Percentiles rank a stretch among this genome's conserved stretches.
phyloP scores from a whole-genome alignment of 495 filamentous ascomycete species.

The Symbiotaphrina buchneri region DNA sequence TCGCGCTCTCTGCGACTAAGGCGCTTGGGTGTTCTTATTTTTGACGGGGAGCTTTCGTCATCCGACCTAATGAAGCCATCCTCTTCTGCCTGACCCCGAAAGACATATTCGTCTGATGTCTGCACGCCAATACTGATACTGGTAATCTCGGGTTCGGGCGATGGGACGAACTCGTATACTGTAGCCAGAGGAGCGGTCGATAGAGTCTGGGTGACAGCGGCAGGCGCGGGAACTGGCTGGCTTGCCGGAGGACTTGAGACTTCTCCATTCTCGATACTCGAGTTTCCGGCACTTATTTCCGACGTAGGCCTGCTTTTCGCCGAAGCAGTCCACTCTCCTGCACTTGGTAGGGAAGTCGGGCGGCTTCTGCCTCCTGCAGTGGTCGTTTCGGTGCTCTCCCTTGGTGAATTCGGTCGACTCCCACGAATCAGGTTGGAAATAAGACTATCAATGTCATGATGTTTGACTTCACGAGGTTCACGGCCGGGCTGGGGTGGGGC shows the following conservation, averaged over 20 bases:
- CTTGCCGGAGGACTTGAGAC: too few relatives aligned
- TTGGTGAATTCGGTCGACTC: slow-evolving; percentile 47
- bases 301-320: too few relatives aligned
- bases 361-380: slow-evolving; percentile 48
- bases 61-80: slow-evolving; percentile 44
- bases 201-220: slow-evolving; percentile 45
- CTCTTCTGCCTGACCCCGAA: too few relatives aligned
- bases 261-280: slow-evolving; percentile 27
- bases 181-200: slow-evolving; percentile 43
- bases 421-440: slow-evolving; percentile 62
- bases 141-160: slow-evolving; percentile 54
- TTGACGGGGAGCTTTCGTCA: slow-evolving; percentile 25
- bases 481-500: slow-evolving; percentile 44
- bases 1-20: slow-evolving; percentile 54
- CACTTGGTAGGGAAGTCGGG: slow-evolving; percentile 65
- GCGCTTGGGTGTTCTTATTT: slow-evolving; percentile 29
- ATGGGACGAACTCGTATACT: slow-evolving; percentile 45
- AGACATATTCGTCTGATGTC: too few relatives aligned
- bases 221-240: too few relatives aligned
- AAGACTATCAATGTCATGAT: slow-evolving; percentile 62
- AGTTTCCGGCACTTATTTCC: too few relatives aligned
- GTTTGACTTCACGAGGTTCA: slow-evolving; percentile 41
- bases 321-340: too few relatives aligned
- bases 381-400: slow-evolving; percentile 31
- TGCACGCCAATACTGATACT: slow-evolving; percentile 94